Percentiles rank a stretch among this genome's conserved stretches.
Evolutionary conservation across 2,329 filamentous ascomycete species (phyloP).

Genomic region (Orbilia blumenaviensis): DNA sequence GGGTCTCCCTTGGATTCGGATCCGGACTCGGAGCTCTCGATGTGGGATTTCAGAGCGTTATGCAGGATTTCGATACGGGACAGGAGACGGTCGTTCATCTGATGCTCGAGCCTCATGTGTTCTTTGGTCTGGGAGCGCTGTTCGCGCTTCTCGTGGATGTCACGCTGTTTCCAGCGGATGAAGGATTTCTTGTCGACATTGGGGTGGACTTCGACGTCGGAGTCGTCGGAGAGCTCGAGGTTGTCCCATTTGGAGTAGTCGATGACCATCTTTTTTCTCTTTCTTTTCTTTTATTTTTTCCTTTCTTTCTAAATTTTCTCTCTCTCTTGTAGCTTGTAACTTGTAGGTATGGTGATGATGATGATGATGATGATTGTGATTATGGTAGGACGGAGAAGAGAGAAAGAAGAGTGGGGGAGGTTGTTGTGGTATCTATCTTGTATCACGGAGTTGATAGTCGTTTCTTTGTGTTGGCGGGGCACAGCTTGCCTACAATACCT

Average conservation of each 20-base stretch:
- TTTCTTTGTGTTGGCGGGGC: constrained; percentile 32
- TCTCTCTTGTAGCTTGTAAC: background rate
- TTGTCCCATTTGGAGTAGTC: constrained; percentile 58
- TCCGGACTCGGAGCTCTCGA: constrained; percentile 68
- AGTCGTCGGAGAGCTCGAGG: constrained; percentile 96
- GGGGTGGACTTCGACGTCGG: constrained; percentile 96
- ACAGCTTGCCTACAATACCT: no score
- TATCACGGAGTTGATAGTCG: background rate
- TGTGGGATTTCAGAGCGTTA: constrained; percentile 76
- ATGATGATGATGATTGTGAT: background rate
- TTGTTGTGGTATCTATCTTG: background rate
- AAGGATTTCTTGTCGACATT: constrained; percentile 99
- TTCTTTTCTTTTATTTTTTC: no score
- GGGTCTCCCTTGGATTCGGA: constrained; percentile 70
- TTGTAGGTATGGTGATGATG: background rate
- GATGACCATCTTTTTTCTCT: constrained; percentile 64
- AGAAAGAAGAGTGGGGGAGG: constrained; percentile 35
- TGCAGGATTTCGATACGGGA: constrained; percentile 83
- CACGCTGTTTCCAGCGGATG: constrained; percentile 95
- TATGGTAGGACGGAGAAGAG: background rate
- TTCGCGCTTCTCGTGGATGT: constrained; percentile 90
- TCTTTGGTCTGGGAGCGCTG: constrained; percentile 89
- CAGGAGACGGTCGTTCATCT: constrained; percentile 90
- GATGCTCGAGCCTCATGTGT: constrained; percentile 88
- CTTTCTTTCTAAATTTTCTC: no score